Evolutionary conservation across 179 eudicot species (phyloP).

Genomic region (Beta corolliflora): DNA sequence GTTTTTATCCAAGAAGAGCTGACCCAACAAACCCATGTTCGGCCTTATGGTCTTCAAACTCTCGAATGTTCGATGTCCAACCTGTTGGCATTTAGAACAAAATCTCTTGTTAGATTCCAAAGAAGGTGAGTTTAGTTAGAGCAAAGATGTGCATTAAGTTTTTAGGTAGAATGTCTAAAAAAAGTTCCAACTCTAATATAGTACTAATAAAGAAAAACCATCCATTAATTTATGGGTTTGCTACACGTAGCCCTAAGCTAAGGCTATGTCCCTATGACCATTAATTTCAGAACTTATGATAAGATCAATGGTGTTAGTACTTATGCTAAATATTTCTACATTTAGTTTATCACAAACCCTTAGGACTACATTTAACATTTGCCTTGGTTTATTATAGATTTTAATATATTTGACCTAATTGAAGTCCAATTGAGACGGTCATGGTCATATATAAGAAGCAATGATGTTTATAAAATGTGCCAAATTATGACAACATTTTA

Average conservation of each 20-base stretch:
- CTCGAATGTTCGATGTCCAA: constrained; percentile 77
- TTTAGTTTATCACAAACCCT: no score
- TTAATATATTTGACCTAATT: neutral
- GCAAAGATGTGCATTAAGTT: no score
- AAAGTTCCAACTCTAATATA: neutral
- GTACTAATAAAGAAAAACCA: neutral
- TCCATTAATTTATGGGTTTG: neutral
- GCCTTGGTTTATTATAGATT: neutral
- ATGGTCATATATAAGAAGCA: neutral
- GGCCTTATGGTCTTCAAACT: constrained; percentile 84
- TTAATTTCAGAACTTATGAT: no score
- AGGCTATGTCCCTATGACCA: no score
- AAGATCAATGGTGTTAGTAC: no score
- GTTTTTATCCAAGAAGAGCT: constrained; percentile 82
- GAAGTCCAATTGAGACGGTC: neutral
- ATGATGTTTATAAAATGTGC: neutral
- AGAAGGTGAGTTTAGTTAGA: no score
- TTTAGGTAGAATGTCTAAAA: neutral
- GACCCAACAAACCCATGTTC: constrained; percentile 80
- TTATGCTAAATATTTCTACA: no score
- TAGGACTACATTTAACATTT: no score
- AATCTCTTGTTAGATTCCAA: neutral
- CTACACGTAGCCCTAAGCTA: no score
- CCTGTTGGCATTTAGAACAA: constrained; percentile 41
- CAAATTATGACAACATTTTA: neutral